Evolutionary conservation across 1,139 yeast species (phyloP).

Genomic region (Yamadazyma triangularis): DNA sequence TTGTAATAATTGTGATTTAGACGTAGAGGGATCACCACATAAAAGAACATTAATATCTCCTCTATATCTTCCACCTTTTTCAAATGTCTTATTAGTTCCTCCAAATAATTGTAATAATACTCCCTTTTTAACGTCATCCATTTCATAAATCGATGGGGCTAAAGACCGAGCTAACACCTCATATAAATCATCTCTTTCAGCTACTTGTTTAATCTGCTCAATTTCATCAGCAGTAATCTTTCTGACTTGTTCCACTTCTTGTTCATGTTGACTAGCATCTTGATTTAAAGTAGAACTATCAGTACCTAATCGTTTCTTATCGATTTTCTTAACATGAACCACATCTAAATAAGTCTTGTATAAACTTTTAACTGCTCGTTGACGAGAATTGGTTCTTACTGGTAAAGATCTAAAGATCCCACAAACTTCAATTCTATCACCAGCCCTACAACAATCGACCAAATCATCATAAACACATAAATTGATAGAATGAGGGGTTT

Average conservation of each 20-base stretch:
- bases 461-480: slow-evolving; percentile 93
- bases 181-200: slow-evolving; percentile 74
- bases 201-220: slow-evolving; percentile 52
- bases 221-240: slow-evolving; percentile 67
- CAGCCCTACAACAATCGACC: slow-evolving; percentile 93
- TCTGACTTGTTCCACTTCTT: slow-evolving; percentile 74
- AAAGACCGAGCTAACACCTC: slow-evolving; percentile 86
- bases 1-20: slow-evolving; percentile 89
- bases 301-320: slow-evolving; percentile 73
- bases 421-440: slow-evolving; percentile 93
- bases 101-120: slow-evolving; percentile 89
- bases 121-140: slow-evolving; percentile 96
- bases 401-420: slow-evolving; percentile 94
- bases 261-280: slow-evolving; percentile 45
- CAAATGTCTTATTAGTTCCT: slow-evolving; percentile 85
- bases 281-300: slow-evolving; percentile 65
- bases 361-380: slow-evolving; percentile 75
- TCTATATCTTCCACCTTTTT: slow-evolving; percentile 90
- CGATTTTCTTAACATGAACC: slow-evolving; percentile 85
- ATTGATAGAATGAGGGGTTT: slow-evolving; percentile 95
- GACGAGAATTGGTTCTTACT: slow-evolving; percentile 80
- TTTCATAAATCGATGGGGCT: slow-evolving; percentile 93
- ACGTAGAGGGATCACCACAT: slow-evolving; percentile 98
- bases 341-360: slow-evolving; percentile 94
- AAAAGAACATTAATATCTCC: slow-evolving; percentile 89